phyloP scores from a whole-genome alignment of 2,329 filamentous ascomycete genomes.

The Aspergillus hiratsukae region DNA sequence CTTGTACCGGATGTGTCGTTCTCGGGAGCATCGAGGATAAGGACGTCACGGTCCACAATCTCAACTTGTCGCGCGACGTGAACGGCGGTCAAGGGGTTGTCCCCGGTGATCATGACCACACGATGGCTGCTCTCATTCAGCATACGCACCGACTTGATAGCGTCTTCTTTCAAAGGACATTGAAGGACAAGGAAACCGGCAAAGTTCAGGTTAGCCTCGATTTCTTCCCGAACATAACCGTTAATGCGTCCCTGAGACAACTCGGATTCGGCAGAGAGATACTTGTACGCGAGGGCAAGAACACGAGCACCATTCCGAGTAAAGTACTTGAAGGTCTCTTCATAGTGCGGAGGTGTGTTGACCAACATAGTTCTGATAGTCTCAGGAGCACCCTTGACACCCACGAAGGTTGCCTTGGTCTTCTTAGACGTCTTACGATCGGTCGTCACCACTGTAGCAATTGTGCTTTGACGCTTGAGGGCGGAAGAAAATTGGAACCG shows the following conservation, averaged over 20 bases:
- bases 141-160: conserved; percentile 90
- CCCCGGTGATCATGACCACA: conserved; percentile 98
- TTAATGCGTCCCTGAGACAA: conserved; percentile 82
- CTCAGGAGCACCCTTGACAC: conserved; percentile 94
- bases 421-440: conserved; percentile 71
- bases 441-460: conserved; percentile 73
- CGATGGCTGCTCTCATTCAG: conserved; percentile 98
- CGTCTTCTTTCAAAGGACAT: conserved; percentile 93
- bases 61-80: conserved; percentile 95
- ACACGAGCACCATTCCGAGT: conserved; percentile 94
- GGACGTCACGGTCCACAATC: conserved; percentile 90
- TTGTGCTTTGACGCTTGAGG: conserved; percentile 90
- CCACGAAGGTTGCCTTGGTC: conserved; percentile 81
- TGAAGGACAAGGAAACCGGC: conserved; percentile 94
- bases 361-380: conserved; percentile 93
- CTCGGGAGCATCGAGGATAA: conserved; percentile 93
- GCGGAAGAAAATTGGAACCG: conserved; percentile 98
- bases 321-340: conserved; percentile 98
- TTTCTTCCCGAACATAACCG: conserved; percentile 86
- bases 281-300: conserved; percentile 89
- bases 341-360: conserved; percentile 77
- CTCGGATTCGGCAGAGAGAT: conserved; percentile 75
- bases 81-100: conserved; percentile 93
- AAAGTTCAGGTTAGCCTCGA: conserved; percentile 79
- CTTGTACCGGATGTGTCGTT: conserved; percentile 75